phyloP scores from a whole-genome alignment of 345 rosid genomes.

The Populus deltoides region DNA sequence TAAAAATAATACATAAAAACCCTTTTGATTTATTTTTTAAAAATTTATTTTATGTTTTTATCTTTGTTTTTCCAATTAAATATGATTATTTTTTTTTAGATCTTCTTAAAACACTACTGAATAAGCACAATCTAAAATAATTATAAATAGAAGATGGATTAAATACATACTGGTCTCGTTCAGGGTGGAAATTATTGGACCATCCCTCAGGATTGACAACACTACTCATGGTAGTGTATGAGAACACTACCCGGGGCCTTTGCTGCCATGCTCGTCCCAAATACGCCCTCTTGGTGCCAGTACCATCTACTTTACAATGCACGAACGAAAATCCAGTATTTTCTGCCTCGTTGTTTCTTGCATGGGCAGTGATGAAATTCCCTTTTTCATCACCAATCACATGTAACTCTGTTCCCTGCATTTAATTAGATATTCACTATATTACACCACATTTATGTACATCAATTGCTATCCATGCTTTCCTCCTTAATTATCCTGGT shows the following conservation, averaged over 20 bases:
- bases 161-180: conserved; percentile 30
- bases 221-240: conserved; percentile 45
- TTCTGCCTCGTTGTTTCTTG: conserved; percentile 31
- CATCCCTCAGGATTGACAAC: conserved; percentile 49
- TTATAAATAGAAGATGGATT: neutral
- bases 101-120: too few species aligned
- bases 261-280: conserved; percentile 67
- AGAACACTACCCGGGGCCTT: conserved; percentile 45
- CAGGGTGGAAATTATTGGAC: conserved; percentile 34
- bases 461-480: too few species aligned
- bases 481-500: too few species aligned
- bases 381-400: conserved; percentile 31
- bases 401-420: conserved; percentile 39
- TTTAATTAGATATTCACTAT: neutral
- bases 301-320: conserved; percentile 50
- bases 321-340: conserved; percentile 55
- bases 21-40: too few species aligned
- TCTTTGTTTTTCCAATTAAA: too few species aligned
- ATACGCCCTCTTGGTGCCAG: conserved; percentile 29
- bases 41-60: too few species aligned
- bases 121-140: neutral
- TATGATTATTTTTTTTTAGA: too few species aligned
- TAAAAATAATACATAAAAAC: too few species aligned
- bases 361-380: conserved; percentile 62
- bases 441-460: too few species aligned